phyloP scores from a whole-genome alignment of 2,329 filamentous ascomycete species.

The Aspergillus quadricinctus region DNA sequence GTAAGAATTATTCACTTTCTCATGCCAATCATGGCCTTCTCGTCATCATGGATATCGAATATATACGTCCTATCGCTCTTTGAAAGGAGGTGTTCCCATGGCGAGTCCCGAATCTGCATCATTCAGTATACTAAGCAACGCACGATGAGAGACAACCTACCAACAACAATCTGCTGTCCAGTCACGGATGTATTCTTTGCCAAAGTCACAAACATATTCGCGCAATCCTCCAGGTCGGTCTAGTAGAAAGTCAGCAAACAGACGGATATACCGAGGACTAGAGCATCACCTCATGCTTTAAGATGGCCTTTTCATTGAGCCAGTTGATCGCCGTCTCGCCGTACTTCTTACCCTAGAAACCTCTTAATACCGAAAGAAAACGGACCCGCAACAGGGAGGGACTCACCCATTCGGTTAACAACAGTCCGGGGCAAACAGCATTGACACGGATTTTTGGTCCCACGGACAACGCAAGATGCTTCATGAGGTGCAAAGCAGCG shows the following conservation, averaged over 20 bases:
- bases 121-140: not conserved
- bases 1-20: no score
- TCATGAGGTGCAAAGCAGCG: slow-evolving; percentile 59
- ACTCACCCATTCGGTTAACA: not conserved
- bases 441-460: slow-evolving; percentile 57
- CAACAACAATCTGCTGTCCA: slow-evolving; percentile 29
- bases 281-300: not conserved
- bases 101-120: not conserved
- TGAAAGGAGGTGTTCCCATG: not conserved
- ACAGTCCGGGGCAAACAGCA: slow-evolving; percentile 36
- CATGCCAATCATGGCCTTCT: no score
- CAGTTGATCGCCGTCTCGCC: not conserved
- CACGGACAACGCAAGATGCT: slow-evolving; percentile 38
- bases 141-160: slow-evolving; percentile 7
- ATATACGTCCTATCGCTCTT: no score
- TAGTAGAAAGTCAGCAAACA: slow-evolving; percentile 4
- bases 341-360: not conserved
- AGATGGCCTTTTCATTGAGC: not conserved
- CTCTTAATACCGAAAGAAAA: not conserved
- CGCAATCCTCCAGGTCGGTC: slow-evolving; percentile 26
- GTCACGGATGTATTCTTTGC: slow-evolving; percentile 32
- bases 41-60: no score
- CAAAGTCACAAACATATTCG: slow-evolving; percentile 20
- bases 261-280: no score
- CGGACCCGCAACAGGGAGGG: not conserved